These are phyloP conservation scores for Pugionium cornutum DNA, from an alignment of 345 rosid genomes.

Conservation along the genomic window DNA sequence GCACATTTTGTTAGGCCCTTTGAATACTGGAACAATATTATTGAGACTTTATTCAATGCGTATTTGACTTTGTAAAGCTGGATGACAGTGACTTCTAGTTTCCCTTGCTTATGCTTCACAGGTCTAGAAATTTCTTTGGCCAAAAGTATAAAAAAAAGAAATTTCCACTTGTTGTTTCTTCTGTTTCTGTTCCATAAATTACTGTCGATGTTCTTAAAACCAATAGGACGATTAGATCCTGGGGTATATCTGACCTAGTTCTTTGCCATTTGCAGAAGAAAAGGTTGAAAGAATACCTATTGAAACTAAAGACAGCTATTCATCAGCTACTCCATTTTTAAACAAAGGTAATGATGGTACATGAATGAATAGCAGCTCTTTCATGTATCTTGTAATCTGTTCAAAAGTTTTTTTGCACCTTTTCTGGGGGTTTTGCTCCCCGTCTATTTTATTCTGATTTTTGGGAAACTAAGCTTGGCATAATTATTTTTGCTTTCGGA, in stretches of 20 bases:
- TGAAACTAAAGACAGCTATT: constrained; percentile 25
- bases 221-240: neutral
- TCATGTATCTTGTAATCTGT: constrained; percentile 7
- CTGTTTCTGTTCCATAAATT: neutral
- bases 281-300: constrained; percentile 21
- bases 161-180: constrained; percentile 3
- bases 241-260: constrained; percentile 23
- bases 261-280: constrained; percentile 35
- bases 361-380: neutral
- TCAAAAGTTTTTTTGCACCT: neutral
- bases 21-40: constrained; percentile 10
- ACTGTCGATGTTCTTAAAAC: constrained; percentile 10
- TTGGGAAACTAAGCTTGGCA: constrained; percentile 13
- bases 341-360: constrained; percentile 23
- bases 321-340: constrained; percentile 27
- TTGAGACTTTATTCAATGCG: constrained; percentile 10
- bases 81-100: constrained; percentile 11
- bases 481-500: neutral
- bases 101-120: constrained; percentile 1
- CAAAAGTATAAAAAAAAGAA: neutral
- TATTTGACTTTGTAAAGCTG: neutral
- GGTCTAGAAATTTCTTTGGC: neutral
- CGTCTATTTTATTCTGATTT: constrained; percentile 6
- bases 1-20: constrained; percentile 6
- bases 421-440: constrained; percentile 1